Conservation (phyloP, 805 yeast species). For the Saccharomycopsis guyanensis region DNA sequence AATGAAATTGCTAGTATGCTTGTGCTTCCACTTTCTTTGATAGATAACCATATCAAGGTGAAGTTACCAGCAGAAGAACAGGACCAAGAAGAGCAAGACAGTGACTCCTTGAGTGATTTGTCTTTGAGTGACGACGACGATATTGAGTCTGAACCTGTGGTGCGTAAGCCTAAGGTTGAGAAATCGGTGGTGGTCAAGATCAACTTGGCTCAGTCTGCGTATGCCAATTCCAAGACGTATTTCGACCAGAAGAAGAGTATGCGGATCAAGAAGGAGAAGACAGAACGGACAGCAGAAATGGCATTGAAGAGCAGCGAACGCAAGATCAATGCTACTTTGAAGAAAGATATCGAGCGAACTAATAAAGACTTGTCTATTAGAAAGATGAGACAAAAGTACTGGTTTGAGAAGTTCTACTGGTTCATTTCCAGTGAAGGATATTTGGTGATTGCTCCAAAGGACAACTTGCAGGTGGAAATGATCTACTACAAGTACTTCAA, state of each 20-base stretch:
- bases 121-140: constrained; percentile 22
- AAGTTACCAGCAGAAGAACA: constrained; percentile 42
- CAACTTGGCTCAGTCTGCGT: constrained; percentile 66
- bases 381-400: constrained; percentile 61
- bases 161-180: constrained; percentile 17
- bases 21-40: constrained; percentile 59
- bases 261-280: constrained; percentile 68
- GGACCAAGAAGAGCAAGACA: constrained; percentile 30
- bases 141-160: constrained; percentile 15
- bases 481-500: constrained; percentile 72
- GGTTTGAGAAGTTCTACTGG: constrained; percentile 96
- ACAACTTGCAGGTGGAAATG: constrained; percentile 69
- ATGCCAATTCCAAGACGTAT: constrained; percentile 80
- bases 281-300: constrained; percentile 64
- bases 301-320: constrained; percentile 81
- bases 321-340: constrained; percentile 66
- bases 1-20: constrained; percentile 58
- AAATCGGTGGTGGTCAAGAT: constrained; percentile 46
- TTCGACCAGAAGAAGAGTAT: constrained; percentile 73
- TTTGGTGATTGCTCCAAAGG: constrained; percentile 80
- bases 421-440: constrained; percentile 87
- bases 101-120: constrained; percentile 20
- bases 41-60: constrained; percentile 58
- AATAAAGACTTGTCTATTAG: constrained; percentile 42
- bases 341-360: constrained; percentile 52